Base-by-base conservation (phyloP, 225 moss, liverwort and hornwort genomes). In the Rhytidiadelphus loreus region DNA sequence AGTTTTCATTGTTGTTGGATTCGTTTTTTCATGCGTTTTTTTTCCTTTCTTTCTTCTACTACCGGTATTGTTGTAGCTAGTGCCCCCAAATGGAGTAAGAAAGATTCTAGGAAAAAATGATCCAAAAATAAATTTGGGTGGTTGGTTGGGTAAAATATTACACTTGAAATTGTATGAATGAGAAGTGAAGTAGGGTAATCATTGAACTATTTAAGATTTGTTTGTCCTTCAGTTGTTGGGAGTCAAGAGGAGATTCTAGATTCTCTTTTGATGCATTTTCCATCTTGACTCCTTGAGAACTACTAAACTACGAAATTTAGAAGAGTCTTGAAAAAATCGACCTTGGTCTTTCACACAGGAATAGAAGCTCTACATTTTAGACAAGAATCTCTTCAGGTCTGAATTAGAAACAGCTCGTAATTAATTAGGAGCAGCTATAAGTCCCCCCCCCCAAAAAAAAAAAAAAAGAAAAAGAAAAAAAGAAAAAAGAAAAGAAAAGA, bases 161-260 rank as follows among this genome's bases (percentile, higher is more conserved):
- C 4, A 55, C 2, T 0, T 23, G 0, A 55, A 55, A 55, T 24
- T 37, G 6, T 55, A 55, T 37, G 10, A 37, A 37, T 4, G 25
- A 37, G 25, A 77, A 24, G 37, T 10, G 4, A 16, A 24, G 2
- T 24, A 9, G 2, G 2, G 0, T 55, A 55, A 10, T n/a, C 25
- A 55, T 7, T 26, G 3, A 37, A 55, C 2, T 55, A 37, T 37
- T 1, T 11, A 25, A 78, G 4, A 16, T 56, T 15, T 16, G 3
- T 3, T 0, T 0, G 1, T 25, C 35, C 11, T 1, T n/a, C n/a
- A n/a, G n/a, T n/a, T n/a, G 0, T 4, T 16, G 2, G 2, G 17
- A 17, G 6, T 78, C 7, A 9, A 26, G 6, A 77, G 0, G 11
- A n/a, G 11, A n/a, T 78, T n/a, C 0, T 4, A 17, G 1, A n/a